Evolutionary conservation across 2,329 filamentous ascomycete genomes (phyloP), one percentile per base, ranked within the genome.

Genomic region (Aspergillus calidoustus): DNA sequence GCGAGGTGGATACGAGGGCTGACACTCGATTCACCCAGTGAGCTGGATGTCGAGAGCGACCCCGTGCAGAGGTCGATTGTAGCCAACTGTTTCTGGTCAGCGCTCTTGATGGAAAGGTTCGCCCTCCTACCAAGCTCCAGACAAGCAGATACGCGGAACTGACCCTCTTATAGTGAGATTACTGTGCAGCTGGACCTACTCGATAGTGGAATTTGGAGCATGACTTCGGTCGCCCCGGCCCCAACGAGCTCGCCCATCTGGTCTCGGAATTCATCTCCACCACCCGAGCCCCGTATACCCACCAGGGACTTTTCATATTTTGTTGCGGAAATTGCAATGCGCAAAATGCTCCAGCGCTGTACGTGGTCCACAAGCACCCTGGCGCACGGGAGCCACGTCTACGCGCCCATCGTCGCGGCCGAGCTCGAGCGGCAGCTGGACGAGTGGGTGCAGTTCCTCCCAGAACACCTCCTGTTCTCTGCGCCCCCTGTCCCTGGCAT

Each of bases 241-340:
- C 61, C 58, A 22, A 47, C 30, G 31, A 53, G 30, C 47, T n/a
- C 23, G 17, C 31, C 19, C n/a, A 58, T 30, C 44, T 59, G 50
- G 52, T 25, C 19, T 4, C 19, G 28, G 50, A 43, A 17, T 15
- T 13, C 15, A 5, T 13, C 11, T 13, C 34, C 34, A 41, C 11
- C 34, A 2, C 4, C 34, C 9, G 34, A 41, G 13, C 9, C 34
- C 5, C 4, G 11, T 15, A 41, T 15, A 41, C 34, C 34, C 11
- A 41, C 34, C 4, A 41, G 34, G 19, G 19, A 19, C 19, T 19
- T 52, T 22, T 59, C 62, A 1, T 64, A 64, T 30, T 64, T 61
- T n/a, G 17, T 64, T 7, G 54, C 62, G 3, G 62, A 64, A 30
- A 59, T 61, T 7, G 62, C 58, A 7, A 64, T 64, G 59, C 62